Conservation (phyloP, 805 yeast genomes). For the Kodamaea hsintzibuensis region DNA sequence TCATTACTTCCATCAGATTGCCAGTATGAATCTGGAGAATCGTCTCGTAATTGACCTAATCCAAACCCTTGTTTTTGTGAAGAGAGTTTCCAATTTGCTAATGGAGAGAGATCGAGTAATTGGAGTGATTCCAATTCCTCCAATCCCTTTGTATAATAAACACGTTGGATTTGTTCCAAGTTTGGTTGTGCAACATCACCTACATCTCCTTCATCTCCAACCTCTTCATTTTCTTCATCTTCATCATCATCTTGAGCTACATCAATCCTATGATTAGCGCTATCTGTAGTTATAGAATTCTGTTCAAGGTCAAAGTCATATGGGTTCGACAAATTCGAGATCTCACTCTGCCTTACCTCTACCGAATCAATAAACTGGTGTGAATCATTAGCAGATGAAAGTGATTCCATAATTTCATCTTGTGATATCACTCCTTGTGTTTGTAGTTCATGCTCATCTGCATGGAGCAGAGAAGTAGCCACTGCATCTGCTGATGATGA, state of each 20-base stretch:
- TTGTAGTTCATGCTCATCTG: constrained; percentile 24
- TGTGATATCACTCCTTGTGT: constrained; percentile 30
- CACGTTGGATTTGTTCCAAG: constrained; percentile 41
- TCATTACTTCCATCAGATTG: constrained; percentile 81
- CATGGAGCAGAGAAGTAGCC: constrained; percentile 5
- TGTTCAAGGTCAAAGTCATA: constrained; percentile 18
- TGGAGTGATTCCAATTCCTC: constrained; percentile 58
- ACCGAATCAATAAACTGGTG: constrained; percentile 4
- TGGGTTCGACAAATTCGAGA: constrained; percentile 7
- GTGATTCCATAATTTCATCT: constrained; percentile 31
- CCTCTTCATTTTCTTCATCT: constrained; percentile 15
- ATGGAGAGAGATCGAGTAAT: constrained; percentile 70
- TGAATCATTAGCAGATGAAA: constrained; percentile 14
- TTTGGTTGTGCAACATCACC: constrained; percentile 30
- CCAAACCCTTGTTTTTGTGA: constrained; percentile 75
- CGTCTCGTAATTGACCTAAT: constrained; percentile 68
- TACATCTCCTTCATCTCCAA: constrained; percentile 4
- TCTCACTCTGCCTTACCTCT: constrained; percentile 3
- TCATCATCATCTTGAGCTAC: constrained; percentile 9
- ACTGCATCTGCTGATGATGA: background rate
- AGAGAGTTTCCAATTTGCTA: constrained; percentile 84
- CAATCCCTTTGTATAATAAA: constrained; percentile 47
- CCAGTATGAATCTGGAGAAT: constrained; percentile 77
- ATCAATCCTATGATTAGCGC: constrained; percentile 3
- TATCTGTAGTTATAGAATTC: constrained; percentile 9